Evolutionary conservation across 306 rosid species (phyloP).

Genomic region (Cucurbita argyrosperma): DNA sequence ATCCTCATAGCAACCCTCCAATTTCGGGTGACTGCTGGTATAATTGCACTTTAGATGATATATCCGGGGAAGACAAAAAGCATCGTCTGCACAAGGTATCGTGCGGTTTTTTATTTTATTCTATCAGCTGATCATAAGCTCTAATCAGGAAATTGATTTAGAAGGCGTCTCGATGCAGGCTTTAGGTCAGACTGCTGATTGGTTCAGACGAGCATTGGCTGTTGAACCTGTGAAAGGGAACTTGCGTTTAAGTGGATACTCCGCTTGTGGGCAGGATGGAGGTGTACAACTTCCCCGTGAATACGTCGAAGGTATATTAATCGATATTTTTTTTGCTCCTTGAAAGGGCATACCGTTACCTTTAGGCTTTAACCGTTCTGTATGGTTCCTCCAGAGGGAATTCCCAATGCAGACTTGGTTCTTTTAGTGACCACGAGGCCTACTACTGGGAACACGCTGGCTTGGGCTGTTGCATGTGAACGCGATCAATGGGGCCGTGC

Average conservation of each 20-base stretch:
- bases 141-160: conserved; percentile 7
- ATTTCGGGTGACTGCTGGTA: conserved; percentile 93
- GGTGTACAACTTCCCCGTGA: conserved; percentile 90
- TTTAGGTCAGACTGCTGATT: conserved; percentile 83
- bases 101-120: not conserved
- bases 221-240: conserved; percentile 96
- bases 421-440: conserved; percentile 97
- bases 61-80: conserved; percentile 78
- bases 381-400: conserved; percentile 47
- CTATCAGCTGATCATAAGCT: not conserved
- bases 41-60: conserved; percentile 85
- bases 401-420: conserved; percentile 78
- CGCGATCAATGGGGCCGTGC: conserved; percentile 99
- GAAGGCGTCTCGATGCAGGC: conserved; percentile 43
- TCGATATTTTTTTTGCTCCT: not conserved
- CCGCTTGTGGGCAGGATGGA: conserved; percentile 99
- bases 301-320: conserved; percentile 72
- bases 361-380: not conserved
- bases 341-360: not conserved
- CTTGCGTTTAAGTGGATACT: conserved; percentile 88
- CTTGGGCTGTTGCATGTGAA: conserved; percentile 99
- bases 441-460: conserved; percentile 91
- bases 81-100: conserved; percentile 74
- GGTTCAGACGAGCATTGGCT: conserved; percentile 87
- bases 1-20: conserved; percentile 69